Percentiles rank a stretch among this genome's conserved stretches.
phyloP scores from a whole-genome alignment of 2,329 filamentous ascomycete species.

The Nemania abortiva region DNA sequence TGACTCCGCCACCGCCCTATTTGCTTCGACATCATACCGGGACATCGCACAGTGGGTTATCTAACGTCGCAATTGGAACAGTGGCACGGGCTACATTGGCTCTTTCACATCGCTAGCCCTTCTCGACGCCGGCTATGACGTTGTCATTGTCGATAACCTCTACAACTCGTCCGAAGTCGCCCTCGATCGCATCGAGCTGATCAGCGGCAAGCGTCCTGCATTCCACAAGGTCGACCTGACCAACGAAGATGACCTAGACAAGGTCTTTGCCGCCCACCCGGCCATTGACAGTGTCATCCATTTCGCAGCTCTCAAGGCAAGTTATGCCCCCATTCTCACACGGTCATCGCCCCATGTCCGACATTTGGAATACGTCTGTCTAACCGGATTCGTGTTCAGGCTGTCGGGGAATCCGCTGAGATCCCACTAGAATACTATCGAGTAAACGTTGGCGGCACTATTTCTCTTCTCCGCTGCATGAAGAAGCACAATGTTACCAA shows the following conservation, averaged over 20 bases:
- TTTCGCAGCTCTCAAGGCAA: conserved; percentile 95
- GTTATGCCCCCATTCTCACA: conserved; percentile 37
- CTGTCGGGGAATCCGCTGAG: conserved; percentile 93
- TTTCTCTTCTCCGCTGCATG: conserved; percentile 89
- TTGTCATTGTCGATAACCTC: conserved; percentile 94
- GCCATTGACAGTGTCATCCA: conserved; percentile 98
- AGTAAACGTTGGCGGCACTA: conserved; percentile 94
- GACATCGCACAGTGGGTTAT: neutral
- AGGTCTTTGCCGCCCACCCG: conserved; percentile 88
- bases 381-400: conserved; percentile 63
- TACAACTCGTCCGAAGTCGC: conserved; percentile 96
- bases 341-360: neutral
- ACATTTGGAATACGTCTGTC: conserved; percentile 8
- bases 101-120: conserved; percentile 95
- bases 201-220: conserved; percentile 85
- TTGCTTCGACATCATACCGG: neutral
- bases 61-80: conserved; percentile 53
- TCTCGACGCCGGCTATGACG: conserved; percentile 93
- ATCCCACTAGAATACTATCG: conserved; percentile 98
- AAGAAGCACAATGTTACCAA: conserved; percentile 90
- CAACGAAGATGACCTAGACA: conserved; percentile 83
- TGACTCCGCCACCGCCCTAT: neutral
- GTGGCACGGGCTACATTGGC: conserved; percentile 98
- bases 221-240: conserved; percentile 93
- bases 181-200: conserved; percentile 93